Percentiles rank a stretch among this genome's conserved stretches.
phyloP scores from a whole-genome alignment of 208 protist species.

The Crithidia brevicula region DNA sequence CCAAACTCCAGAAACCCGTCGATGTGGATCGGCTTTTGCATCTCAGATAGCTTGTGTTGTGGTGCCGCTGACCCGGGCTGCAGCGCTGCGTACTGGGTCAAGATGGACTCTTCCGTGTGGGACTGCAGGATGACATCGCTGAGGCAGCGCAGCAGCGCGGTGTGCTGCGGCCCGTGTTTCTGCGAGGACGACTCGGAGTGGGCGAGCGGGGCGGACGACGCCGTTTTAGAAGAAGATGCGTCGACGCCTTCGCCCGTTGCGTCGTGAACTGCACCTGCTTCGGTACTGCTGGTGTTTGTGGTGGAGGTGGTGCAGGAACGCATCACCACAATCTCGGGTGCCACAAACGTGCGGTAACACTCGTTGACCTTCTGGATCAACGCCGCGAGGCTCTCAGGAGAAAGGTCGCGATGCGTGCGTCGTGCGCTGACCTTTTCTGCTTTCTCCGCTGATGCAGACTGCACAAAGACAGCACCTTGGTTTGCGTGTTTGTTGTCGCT shows the following conservation, averaged over 20 bases:
- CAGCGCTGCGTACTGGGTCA: not conserved
- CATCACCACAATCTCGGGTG: slow-evolving; percentile 28
- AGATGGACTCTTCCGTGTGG: slow-evolving; percentile 5
- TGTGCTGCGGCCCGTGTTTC: slow-evolving; percentile 77
- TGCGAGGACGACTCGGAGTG: slow-evolving; percentile 25
- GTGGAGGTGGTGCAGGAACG: not conserved
- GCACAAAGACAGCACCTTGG: slow-evolving; percentile 10
- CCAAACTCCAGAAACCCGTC: slow-evolving; percentile 74
- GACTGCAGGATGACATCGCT: slow-evolving; percentile 32
- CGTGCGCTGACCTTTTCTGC: not conserved
- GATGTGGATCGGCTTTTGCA: slow-evolving; percentile 9
- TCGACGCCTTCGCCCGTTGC: too few species aligned
- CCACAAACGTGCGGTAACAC: slow-evolving; percentile 31
- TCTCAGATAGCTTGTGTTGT: too few species aligned
- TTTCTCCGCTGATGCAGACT: not conserved
- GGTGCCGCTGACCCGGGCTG: not conserved
- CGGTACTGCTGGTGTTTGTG: not conserved
- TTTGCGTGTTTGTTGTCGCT: slow-evolving; percentile 51
- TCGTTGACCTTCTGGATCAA: slow-evolving; percentile 29
- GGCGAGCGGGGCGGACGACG: not conserved
- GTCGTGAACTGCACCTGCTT: not conserved
- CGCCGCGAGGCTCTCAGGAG: slow-evolving; percentile 12
- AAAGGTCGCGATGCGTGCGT: slow-evolving; percentile 30
- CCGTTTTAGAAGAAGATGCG: not conserved
- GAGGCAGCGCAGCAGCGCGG: slow-evolving; percentile 55